These are phyloP conservation scores for Pezicula carpinea DNA, from an alignment of 2,329 filamentous ascomycete species.

Conservation along the genomic window DNA sequence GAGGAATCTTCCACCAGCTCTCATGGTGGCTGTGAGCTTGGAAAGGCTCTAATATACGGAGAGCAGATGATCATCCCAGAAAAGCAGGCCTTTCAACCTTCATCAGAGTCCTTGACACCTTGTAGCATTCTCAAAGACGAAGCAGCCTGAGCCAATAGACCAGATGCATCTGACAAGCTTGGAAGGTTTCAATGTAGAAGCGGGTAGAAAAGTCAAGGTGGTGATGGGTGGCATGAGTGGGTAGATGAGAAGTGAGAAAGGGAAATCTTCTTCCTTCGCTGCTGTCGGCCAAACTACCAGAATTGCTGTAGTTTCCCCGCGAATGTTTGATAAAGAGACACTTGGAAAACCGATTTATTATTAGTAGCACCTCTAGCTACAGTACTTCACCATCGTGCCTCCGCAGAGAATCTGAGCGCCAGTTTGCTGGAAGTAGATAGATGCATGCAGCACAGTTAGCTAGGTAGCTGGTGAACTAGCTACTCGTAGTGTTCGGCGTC, in stretches of 20 bases:
- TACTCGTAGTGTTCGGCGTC: too few species aligned
- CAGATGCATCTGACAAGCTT: not conserved
- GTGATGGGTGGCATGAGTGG: conserved; percentile 7
- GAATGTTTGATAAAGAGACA: too few species aligned
- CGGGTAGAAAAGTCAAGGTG: not conserved
- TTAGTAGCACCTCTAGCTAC: too few species aligned
- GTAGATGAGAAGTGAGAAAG: not conserved
- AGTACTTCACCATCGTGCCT: too few species aligned
- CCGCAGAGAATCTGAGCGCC: too few species aligned
- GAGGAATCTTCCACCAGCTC: too few species aligned
- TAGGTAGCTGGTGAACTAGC: too few species aligned
- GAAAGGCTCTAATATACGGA: not conserved
- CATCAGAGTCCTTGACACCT: not conserved
- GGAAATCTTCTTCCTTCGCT: conserved; percentile 7
- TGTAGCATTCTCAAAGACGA: not conserved
- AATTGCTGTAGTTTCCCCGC: too few species aligned
- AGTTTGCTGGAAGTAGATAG: too few species aligned
- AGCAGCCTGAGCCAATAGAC: conserved; percentile 6
- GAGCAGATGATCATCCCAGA: conserved; percentile 15
- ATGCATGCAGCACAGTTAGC: too few species aligned
- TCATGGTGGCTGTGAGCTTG: conserved; percentile 7
- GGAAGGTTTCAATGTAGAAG: conserved; percentile 1
- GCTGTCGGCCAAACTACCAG: not conserved
- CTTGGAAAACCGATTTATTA: too few species aligned
- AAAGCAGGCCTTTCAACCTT: too few species aligned